Base-by-base conservation (phyloP, 768 basidiomycete species). In the Daedaleopsis sinensis region DNA sequence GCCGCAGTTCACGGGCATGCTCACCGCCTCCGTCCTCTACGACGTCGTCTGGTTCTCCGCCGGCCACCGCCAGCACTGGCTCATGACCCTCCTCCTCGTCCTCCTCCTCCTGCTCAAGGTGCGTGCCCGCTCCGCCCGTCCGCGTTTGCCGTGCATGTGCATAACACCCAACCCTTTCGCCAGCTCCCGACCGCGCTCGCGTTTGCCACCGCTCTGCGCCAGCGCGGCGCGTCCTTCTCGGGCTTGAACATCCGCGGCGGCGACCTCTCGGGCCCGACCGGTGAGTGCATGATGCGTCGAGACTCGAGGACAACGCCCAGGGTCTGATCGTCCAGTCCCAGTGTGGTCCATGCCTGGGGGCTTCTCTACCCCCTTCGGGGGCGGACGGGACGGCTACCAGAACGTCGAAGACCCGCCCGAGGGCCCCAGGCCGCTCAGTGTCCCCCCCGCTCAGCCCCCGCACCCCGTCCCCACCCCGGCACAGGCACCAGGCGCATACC, bases 41-140 rank as follows among this genome's bases (percentile, higher is more conserved):
- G 93, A 94, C 71, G 74, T 93, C 56, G 72, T 93, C 32, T 92
- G 89, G 89, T 77, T 89, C 78, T 69, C 79, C 32, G 80, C 68
- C 27, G 27, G 27, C 47, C 79, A 89, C 66, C 71, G 78, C 0
- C 89, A 88, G 64, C 76, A 77, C 63, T 80, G 79, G 39, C 78
- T 91, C 63, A 73, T 85, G 58, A 84, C 73, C 66, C 68, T 89
- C 46, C 53, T 93, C 24, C 80, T 81, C 27, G 71, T 79, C 53
- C 37, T 79, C 11, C 62, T 76, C 42, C 68, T 78, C 16, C 51
- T 78, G 11, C 61, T 79, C 15, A 80, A 80, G 73, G 79, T 78
- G 18, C 52, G 66, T 67, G 13, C 36, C 18, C 46, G 3, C 23
- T 15, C 47, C 5, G 5, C 9, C 47, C 2, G 19, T 9, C 12